Evolutionary conservation across 768 basidiomycete species (phyloP).

Genomic region (Mycena sanguinolenta): DNA sequence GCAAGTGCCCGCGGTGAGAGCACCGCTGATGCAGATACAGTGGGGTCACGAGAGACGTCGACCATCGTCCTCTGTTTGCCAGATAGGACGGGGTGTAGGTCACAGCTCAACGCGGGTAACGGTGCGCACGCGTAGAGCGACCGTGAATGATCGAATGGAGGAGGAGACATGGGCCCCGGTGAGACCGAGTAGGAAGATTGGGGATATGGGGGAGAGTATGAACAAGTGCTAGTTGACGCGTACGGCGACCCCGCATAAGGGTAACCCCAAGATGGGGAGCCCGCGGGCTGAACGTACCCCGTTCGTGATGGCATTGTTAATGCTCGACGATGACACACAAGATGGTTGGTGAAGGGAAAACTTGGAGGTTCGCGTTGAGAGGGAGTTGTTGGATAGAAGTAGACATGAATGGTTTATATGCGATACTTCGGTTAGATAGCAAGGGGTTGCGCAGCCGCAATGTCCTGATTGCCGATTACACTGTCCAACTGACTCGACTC

Average conservation of each 20-base stretch:
- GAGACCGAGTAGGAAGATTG: constrained; percentile 28
- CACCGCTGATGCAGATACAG: constrained; percentile 15
- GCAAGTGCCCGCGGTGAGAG: constrained; percentile 39
- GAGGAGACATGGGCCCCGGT: constrained; percentile 31
- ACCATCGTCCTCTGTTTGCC: constrained; percentile 12
- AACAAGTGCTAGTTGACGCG: constrained; percentile 19
- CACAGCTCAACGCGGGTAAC: constrained; percentile 18
- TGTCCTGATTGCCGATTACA: background rate
- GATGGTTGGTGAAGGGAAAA: background rate
- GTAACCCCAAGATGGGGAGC: constrained; percentile 18
- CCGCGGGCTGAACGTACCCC: constrained; percentile 28
- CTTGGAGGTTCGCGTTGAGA: background rate
- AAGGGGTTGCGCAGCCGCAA: constrained; percentile 13
- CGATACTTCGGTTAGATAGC: constrained; percentile 1
- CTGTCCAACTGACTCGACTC: constrained; percentile 11
- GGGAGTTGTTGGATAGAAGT: background rate
- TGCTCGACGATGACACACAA: background rate
- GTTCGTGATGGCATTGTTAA: constrained; percentile 29
- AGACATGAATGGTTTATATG: constrained; percentile 23
- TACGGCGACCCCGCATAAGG: constrained; percentile 10
- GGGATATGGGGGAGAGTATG: constrained; percentile 25
- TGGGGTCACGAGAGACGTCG: constrained; percentile 39
- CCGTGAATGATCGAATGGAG: constrained; percentile 33
- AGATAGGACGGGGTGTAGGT: constrained; percentile 21
- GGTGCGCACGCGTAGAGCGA: constrained; percentile 32